Evolutionary conservation across 768 basidiomycete species (phyloP).

Genomic region (Lactarius quietus): DNA sequence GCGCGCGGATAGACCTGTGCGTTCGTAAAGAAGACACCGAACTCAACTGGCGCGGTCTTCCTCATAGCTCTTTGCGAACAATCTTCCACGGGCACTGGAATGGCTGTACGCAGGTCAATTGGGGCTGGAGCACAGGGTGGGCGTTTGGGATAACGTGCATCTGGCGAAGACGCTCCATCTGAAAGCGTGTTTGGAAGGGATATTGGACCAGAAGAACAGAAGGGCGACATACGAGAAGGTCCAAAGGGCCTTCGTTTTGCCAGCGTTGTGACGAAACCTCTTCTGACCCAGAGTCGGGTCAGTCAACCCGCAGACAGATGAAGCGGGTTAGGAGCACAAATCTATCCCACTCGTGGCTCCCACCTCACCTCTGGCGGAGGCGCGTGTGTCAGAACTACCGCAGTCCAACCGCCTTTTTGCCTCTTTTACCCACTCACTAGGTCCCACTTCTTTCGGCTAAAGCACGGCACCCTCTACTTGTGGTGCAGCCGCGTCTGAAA

Average conservation of each 20-base stretch:
- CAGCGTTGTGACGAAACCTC: slow-evolving; percentile 77
- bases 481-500: slow-evolving; percentile 52
- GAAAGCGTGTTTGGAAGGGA: neutral
- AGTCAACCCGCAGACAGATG: neutral
- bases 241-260: slow-evolving; percentile 83
- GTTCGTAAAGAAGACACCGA: slow-evolving; percentile 57
- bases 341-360: slow-evolving; percentile 59
- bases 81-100: slow-evolving; percentile 35
- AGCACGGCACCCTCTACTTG: slow-evolving; percentile 44
- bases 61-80: slow-evolving; percentile 30
- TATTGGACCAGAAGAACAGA: neutral
- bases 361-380: slow-evolving; percentile 81
- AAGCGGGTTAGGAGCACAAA: slow-evolving; percentile 37
- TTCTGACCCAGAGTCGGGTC: slow-evolving; percentile 31
- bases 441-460: slow-evolving; percentile 26
- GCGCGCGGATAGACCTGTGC: slow-evolving; percentile 50
- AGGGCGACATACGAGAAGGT: slow-evolving; percentile 60
- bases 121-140: slow-evolving; percentile 69
- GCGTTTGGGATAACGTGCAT: slow-evolving; percentile 91
- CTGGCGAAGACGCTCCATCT: slow-evolving; percentile 93
- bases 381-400: slow-evolving; percentile 76
- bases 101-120: slow-evolving; percentile 67
- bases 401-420: slow-evolving; percentile 44
- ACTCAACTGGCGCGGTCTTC: slow-evolving; percentile 50
- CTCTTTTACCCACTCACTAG: slow-evolving; percentile 26